Base-by-base conservation (phyloP, 345 rosid species). In the Geranium rotundifolium region DNA sequence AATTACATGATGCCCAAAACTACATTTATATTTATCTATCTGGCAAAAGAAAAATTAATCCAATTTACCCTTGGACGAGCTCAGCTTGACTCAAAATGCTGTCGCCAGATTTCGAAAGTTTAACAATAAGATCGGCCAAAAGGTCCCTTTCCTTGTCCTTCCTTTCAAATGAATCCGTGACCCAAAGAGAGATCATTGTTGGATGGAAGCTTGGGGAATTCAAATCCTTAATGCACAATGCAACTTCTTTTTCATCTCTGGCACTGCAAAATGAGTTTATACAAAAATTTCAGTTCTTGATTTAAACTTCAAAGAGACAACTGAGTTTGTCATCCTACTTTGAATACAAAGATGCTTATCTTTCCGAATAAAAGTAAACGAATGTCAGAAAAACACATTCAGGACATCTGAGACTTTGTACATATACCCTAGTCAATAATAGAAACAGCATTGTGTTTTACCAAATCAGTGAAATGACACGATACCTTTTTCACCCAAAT, bases 131-230 rank as follows among this genome's bases (percentile, higher is more conserved):
- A 81, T 81, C 68, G 16, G 95, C 81, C 76, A 95, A 79, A 27
- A 90, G 79, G 74, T 88, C 92, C 62, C 96, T 80, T 68, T 95
- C 99, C 72, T 72, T 65, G 73, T 86, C 95, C 77, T 90, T 88
- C 77, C 96, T 82, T 82, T 95, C 99, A 62, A 95, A 95, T 10
- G 96, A 95, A 82, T 95, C 97, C 1, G 76, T 79, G 2, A 95
- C 88, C 99, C 99, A 95, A 7, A 85, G 80, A 63, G 93, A 86
- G 72, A 95, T 73, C 97, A 90, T 82, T 55, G 89, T 71, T 16
- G 99, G 88, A 72, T 90, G 88, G 73, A 81, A 95, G 72, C 81
- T 74, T 16, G 86, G 82, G 1, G 88, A 88, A 68, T 85, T 85
- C 68, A 95, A 71, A 23, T 95, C 99, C 71, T 78, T 88, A 66